Evolutionary conservation across 2,329 filamentous ascomycete species (phyloP), one percentile per base, ranked within the genome.

Genomic region (Fusarium chaquense): DNA sequence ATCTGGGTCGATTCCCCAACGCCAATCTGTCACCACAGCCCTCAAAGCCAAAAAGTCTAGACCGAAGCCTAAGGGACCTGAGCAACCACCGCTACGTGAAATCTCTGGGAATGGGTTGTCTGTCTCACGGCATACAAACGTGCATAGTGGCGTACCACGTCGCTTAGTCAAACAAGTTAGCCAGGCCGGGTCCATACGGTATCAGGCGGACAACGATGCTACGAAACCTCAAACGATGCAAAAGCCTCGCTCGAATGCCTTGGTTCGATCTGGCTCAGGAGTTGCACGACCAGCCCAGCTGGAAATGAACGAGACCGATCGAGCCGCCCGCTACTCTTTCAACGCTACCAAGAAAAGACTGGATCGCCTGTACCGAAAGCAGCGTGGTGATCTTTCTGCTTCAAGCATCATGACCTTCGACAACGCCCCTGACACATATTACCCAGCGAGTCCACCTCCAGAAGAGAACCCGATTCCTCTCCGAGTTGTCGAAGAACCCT

Each of bases 221-320:
- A 22, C 40, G 16, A 38, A 61, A 30, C 30, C 44, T 24, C 40
- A 47, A 32, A 36, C 22, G 4, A 65, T 43, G 41, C 58, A 51
- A 22, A 53, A 30, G 11, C 47, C 53, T 16, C 63, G 62, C 18
- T 28, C 16, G n/a, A 65, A 45, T 24, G 20, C 50, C 28, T 51
- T 69, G 9, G 20, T 35, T 18, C 65, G 67, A 30, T 58, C 65
- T 54, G 46, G 59, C n/a, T 73, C 73, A 32, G 67, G 68, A 12
- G 43, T 60, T 45, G 56, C 65, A 13, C 78, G 86, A 54, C 86
- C 85, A 22, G 88, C 88, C 7, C 87, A 89, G 66, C 78, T 90
- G 12, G 88, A 90, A 72, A 82, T 79, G 32, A 79, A 81, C 11
- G 81, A 82, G 35, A 62, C 73, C 3, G 76, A 79, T 33, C 77